phyloP scores from a whole-genome alignment of 169 alveolate genomes.

The Plasmodium chabaudi region DNA sequence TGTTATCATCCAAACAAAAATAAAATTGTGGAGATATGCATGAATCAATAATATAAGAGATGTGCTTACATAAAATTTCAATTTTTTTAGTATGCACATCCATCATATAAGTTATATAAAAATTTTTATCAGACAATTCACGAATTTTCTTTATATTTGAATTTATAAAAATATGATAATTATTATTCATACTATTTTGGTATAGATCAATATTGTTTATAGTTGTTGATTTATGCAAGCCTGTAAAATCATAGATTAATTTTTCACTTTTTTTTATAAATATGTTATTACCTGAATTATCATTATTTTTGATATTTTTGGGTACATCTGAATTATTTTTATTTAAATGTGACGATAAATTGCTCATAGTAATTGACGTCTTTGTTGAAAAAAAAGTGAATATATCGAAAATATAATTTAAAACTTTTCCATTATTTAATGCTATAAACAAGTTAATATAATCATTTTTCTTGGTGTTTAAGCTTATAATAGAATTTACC shows the following conservation, averaged over 20 bases:
- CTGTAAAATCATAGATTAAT: constrained; percentile 50
- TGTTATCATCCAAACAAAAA: constrained; percentile 64
- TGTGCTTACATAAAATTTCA: constrained; percentile 41
- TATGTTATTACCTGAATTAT: background rate
- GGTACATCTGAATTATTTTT: constrained; percentile 18
- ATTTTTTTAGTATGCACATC: constrained; percentile 42
- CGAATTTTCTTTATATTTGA: constrained; percentile 52
- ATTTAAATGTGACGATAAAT: constrained; percentile 8
- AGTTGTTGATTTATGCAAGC: constrained; percentile 45
- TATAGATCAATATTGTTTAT: constrained; percentile 34
- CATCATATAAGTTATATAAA: constrained; percentile 55
- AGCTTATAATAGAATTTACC: constrained; percentile 39
- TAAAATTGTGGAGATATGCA: constrained; percentile 53
- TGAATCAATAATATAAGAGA: constrained; percentile 62
- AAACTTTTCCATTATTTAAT: constrained; percentile 34
- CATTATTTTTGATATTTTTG: background rate
- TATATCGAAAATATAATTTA: constrained; percentile 28
- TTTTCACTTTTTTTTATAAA: constrained; percentile 56
- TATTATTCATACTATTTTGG: constrained; percentile 5
- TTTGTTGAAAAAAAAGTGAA: constrained; percentile 19
- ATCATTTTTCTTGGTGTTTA: constrained; percentile 42
- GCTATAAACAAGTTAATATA: constrained; percentile 38
- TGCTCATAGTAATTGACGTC: constrained; percentile 6
- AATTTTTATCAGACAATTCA: constrained; percentile 67
- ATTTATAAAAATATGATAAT: constrained; percentile 49